phyloP scores from a whole-genome alignment of 1,284 basidiomycete genomes.

The Tremellales sp. region DNA sequence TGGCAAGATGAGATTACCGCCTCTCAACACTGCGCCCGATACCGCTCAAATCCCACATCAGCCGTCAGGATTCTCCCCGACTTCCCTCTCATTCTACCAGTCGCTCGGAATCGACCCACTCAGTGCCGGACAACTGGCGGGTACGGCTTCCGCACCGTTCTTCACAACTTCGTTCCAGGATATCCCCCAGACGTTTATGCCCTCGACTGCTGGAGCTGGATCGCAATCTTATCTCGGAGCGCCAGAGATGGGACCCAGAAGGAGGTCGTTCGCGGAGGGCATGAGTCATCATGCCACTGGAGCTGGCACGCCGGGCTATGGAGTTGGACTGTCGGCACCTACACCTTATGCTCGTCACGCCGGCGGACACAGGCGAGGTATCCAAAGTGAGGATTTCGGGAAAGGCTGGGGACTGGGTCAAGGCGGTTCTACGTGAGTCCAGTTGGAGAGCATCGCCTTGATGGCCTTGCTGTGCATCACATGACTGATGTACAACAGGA shows the following conservation, averaged over 20 bases:
- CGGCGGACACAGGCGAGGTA: slow-evolving; percentile 35
- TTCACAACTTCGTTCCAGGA: slow-evolving; percentile 24
- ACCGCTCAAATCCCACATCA: slow-evolving; percentile 5
- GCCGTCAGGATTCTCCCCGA: slow-evolving; percentile 39
- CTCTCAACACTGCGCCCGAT: slow-evolving; percentile 28
- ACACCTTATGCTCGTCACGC: too few relatives aligned
- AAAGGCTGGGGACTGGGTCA: slow-evolving; percentile 41
- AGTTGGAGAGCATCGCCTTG: not conserved
- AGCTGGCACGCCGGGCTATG: slow-evolving; percentile 45
- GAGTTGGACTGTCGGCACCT: slow-evolving; percentile 35
- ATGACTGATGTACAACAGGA: slow-evolving; percentile 18
- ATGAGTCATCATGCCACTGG: slow-evolving; percentile 38
- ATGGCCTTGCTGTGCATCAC: slow-evolving; percentile 1
- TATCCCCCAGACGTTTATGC: slow-evolving; percentile 1
- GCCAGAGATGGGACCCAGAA: slow-evolving; percentile 8
- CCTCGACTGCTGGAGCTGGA: slow-evolving; percentile 16
- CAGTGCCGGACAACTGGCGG: slow-evolving; percentile 18
- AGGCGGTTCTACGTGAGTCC: slow-evolving; percentile 44
- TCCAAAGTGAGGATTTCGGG: slow-evolving; percentile 44
- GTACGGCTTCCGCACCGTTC: slow-evolving; percentile 29
- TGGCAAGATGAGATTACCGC: slow-evolving; percentile 15
- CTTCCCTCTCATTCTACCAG: slow-evolving; percentile 38
- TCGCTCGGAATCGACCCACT: slow-evolving; percentile 27
- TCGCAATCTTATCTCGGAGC: slow-evolving; percentile 12
- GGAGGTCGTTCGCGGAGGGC: slow-evolving; percentile 34